phyloP scores from a whole-genome alignment of 331 rosid species.

The Telfairia occidentalis region DNA sequence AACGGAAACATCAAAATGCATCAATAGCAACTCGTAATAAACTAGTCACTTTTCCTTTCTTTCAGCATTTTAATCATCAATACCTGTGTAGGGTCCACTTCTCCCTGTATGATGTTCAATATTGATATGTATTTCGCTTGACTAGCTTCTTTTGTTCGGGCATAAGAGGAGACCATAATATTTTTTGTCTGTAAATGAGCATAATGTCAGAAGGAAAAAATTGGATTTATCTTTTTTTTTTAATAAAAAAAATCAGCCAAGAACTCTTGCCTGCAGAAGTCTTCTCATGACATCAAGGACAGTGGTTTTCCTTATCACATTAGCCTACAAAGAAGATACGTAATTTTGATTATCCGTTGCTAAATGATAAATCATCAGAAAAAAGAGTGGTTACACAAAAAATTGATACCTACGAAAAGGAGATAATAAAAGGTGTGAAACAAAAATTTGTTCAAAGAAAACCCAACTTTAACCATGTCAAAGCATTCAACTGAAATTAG shows the following conservation, averaged over 20 bases:
- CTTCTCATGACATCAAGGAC: constrained; percentile 98
- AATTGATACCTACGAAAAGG: not conserved
- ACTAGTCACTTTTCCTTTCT: not conserved
- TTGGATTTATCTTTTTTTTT: not conserved
- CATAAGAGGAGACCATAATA: constrained; percentile 96
- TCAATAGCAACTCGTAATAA: not conserved
- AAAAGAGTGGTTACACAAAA: not conserved
- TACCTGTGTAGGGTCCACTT: constrained; percentile 99
- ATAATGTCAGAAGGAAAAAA: not conserved
- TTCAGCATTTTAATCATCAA: not conserved
- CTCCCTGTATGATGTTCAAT: constrained; percentile 95
- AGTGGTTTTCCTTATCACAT: constrained; percentile 92
- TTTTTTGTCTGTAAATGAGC: constrained; percentile 64
- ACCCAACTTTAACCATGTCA: not conserved
- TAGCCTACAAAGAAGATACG: constrained; percentile 53
- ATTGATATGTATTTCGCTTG: constrained; percentile 97
- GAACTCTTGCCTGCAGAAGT: constrained; percentile 70
- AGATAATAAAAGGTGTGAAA: not conserved
- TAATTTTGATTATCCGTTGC: constrained; percentile 10
- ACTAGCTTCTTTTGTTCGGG: constrained; percentile 96
- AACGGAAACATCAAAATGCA: constrained; percentile 16
- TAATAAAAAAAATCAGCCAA: not conserved
- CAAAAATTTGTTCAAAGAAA: not conserved
- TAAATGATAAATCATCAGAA: not conserved
- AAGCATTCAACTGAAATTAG: not conserved